Conservation (phyloP, 176 grass and related monocot species). For the Alloteropsis semialata region DNA sequence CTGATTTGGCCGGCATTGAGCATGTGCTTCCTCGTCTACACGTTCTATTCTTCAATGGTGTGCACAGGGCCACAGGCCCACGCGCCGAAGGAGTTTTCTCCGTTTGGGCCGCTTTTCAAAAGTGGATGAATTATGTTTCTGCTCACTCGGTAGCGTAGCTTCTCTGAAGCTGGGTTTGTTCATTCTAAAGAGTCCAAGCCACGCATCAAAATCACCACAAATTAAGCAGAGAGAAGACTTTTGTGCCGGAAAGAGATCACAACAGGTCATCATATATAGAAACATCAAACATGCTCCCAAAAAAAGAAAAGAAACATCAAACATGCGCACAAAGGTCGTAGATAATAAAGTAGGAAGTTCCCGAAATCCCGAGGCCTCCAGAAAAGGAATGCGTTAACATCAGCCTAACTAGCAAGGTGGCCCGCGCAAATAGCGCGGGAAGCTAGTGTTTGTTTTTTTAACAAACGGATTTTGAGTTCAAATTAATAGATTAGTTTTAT, state of each 20-base stretch:
- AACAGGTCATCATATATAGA: too few species aligned
- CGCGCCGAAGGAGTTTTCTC: too few species aligned
- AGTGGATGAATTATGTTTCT: not conserved
- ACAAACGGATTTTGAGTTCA: too few species aligned
- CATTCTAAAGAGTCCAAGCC: not conserved
- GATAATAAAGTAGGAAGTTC: not conserved
- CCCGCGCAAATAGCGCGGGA: too few species aligned
- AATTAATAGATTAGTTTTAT: too few species aligned
- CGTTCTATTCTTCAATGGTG: too few species aligned
- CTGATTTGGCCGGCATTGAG: not conserved
- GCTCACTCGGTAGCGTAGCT: not conserved
- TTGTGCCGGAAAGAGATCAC: not conserved
- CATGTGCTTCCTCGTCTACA: too few species aligned
- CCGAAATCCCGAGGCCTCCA: not conserved
- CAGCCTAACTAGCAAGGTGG: too few species aligned
- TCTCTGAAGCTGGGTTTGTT: not conserved
- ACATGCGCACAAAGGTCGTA: not conserved
- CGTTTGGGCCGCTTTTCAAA: not conserved
- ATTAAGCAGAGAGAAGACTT: not conserved
- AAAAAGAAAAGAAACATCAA: too few species aligned
- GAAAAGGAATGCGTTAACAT: not conserved
- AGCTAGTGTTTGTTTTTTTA: too few species aligned
- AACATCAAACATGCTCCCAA: too few species aligned
- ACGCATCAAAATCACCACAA: not conserved
- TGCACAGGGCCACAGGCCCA: too few species aligned